Evolutionary conservation across 257 asterid genomes (phyloP), one percentile per base, ranked within the genome.

Genomic region (Solanum medicagineum): DNA sequence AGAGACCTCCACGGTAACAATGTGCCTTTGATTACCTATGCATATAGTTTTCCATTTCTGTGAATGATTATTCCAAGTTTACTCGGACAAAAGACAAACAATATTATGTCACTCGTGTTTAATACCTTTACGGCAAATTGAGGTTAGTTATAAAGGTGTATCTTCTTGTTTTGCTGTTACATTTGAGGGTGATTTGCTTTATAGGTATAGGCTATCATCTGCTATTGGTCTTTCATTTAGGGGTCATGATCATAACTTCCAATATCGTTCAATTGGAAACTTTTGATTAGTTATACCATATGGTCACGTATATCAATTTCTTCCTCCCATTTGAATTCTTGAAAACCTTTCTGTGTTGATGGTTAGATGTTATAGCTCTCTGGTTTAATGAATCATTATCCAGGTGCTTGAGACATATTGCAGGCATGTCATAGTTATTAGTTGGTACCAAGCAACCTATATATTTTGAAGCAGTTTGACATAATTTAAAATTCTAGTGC

Each of bases 1-100:
- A 90, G 92, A 89, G 90, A 77, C 98, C 99, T 79, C 98, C 99
- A 75, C 93, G 93, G 99, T 94, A 89, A 82, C 74, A 16, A 84
- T 16, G 17, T 75, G 40, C 69, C 26, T 84, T 62, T 85, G 16
- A 57, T 73, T 54, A 74, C 60, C 45, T 42, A 26, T 5, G 63
- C 20, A 26, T 51, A 24, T 14, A 49, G 10, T 44, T 49, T 24
- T 49, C 60, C 82, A 15, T 49, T 75, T 74, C 14, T 22, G n/a
- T 75, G 45, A 24, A 15, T 51, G 51, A 24, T 47, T 75, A 4
- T 75, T 75, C 8, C 60, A 47, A 22, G 55, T 5, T 42, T 20
- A 42, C 19, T 44, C 2, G 20, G 10, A 20, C 1, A 17, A 71
- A 49, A 24, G 24, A 77, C 14, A 51, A 47, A 1, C 42, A 74